Base-by-base conservation (phyloP, 78 protist species). In the Anaeramoeba flamelloides region DNA sequence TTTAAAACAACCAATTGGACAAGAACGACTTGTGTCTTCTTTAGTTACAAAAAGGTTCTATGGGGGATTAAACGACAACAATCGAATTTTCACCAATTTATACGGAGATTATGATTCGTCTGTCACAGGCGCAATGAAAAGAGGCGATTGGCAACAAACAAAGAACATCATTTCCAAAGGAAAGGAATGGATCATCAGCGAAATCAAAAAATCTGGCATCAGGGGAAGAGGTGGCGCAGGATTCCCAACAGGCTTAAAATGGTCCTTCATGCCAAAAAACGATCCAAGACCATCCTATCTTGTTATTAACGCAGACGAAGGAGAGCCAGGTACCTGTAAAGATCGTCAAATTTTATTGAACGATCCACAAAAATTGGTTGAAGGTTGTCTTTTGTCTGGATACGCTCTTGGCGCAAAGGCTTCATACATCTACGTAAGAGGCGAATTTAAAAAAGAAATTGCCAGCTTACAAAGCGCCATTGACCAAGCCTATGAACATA, bases 281-380 rank as follows among this genome's bases (percentile, higher is more conserved):
- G n/a, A n/a, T n/a, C n/a, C n/a, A n/a, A n/a, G n/a, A n/a, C 97
- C 95, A 39, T 90, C 90, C 79, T 97, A 95, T 82, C 88, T 96
- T 33, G 99, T 97, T 12, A 89, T 97, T 81, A 97, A 97, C 79
- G 99, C 98, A 0, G 99, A 97, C 77, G 99, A 97, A 82, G 93
- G 96, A 37, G 99, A 95, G 84, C 99, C 99, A 0, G 98, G 99
- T 39, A 95, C 99, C 0, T 97, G 98, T 90, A 97, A 97, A 81
- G 99, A 97, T 84, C 79, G 99, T 12, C 98, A 97, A 77, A 97
- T 97, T 53, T 92, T 97, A 94, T 87, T 97, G 53, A 90, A 94
- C 77, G 99, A 97, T 77, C 98, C 99, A 36, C 98, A 97, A 84
- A 97, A 91, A 85, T 89, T 97, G 32, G 87, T 94, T 22, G 97